Evolutionary conservation across 495 filamentous ascomycete genomes (phyloP), one percentile per base, ranked within the genome.

Genomic region (Xylaria intraflava): DNA sequence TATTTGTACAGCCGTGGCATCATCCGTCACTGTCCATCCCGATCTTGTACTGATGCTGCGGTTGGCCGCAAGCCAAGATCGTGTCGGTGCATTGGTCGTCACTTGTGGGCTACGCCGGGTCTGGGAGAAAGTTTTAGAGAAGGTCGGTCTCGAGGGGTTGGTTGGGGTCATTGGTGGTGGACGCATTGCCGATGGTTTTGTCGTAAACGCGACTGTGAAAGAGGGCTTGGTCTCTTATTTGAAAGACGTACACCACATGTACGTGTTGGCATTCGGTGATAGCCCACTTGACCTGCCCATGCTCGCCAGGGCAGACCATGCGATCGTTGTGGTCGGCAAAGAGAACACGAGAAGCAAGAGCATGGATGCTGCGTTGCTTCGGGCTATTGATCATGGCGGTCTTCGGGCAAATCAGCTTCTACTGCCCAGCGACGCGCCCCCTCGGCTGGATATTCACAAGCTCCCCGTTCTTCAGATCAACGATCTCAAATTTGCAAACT

Each of bases 251-350:
- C 55, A 76, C 49, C 10, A 68, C 0, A 36, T 72, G 23, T 66
- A 74, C 41, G 76, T 83, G 20, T 80, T 74, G 65, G 83, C 81
- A 0, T 83, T 87, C 59, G 83, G 85, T 49, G 82, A 86, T 57
- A 82, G 83, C 60, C 72, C 72, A 0, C 51, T 84, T 27, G 84
- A 87, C 61, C 24, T 87, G 22, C 62, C 66, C 14, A 87, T 87
- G 84, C 46, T 86, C 20, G 48, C 24, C 4, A 58, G 67, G 41
- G 81, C 83, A 26, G 60, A 86, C 60, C 51, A 77, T 53, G 80
- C 82, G 23, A 59, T 85, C 29, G 69, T 87, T 14, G 76, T 87
- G 1, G 80, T 83, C 20, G 80, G 83, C 20, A 62, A 78, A 6
- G 64, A 77, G 59, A 16, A 61, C 0, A 56, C 47, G 1, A 73